Evolutionary conservation across 2,329 filamentous ascomycete genomes (phyloP), one percentile per base, ranked within the genome.

Genomic region (Orbilia blumenaviensis): DNA sequence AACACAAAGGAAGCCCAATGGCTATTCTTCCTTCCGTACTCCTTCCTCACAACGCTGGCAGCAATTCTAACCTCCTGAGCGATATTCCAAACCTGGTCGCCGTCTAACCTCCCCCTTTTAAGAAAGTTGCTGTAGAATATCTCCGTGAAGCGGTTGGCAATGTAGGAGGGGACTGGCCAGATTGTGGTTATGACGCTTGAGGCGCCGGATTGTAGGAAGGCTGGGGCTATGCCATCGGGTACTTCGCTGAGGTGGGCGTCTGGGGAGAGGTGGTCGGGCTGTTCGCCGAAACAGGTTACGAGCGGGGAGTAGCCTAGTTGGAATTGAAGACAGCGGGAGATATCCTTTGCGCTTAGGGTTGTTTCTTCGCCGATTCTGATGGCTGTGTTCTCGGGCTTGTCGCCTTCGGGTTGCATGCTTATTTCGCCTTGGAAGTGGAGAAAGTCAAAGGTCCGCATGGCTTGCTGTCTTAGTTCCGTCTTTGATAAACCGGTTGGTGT

Each of bases 1-100:
- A 69, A 12, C 12, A 76, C 50, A 32, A 76, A 76, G 0, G 72
- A 58, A 21, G 72, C 63, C 56, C 72, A 76, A 36, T 76, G 72
- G 10, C 64, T 60, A 36, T 48, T 56, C 1, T 16, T 10, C 7
- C 23, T 2, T 10, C 48, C 64, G 2, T 27, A 18, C 48, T 76
- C 72, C 23, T 36, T 10, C 6, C 58, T 56, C 3, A 76, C 3
- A 8, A 32, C n/a, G 12, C 12, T 14, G 18, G 7, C 29, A 5
- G 41, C 41, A 0, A 58, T 10, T 12, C 64, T 46, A 12, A 69
- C 29, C 8, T 66, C 72, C 9, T 42, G 48, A 1, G 56, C 72
- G 16, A 76, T 32, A 29, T 76, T 61, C 72, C 72, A 76, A 14
- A 61, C 48, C 8, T 56, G 56, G 9, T 63, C 50, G 2, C 44